Base-by-base conservation (phyloP, 2,329 filamentous ascomycete genomes). In the Hypomyces perniciosus region DNA sequence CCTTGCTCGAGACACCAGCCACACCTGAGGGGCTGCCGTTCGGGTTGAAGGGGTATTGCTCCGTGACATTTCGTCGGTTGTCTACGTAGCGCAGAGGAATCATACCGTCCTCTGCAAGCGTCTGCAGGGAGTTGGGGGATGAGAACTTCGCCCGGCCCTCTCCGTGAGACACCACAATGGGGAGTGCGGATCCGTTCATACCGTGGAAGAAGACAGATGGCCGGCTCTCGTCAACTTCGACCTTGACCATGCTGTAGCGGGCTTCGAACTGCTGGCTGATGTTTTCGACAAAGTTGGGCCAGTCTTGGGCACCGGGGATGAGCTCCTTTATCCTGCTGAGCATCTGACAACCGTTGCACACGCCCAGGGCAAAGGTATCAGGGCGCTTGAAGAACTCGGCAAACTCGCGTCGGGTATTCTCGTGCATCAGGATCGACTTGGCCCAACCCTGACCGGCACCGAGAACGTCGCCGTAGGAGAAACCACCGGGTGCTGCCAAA, bases 321-420 rank as follows among this genome's bases (percentile, higher is more conserved):
- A 96, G 75, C 53, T 86, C 83, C 64, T 89, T 89, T 70, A 71
- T 67, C 46, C 90, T 83, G 5, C 86, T 87, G 38, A 97, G 75
- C 82, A 97, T 95, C 70, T 99, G 93, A 66, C 93, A 97, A 46
- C 93, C 93, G 67, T 99, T 99, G 79, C 93, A 97, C 33, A 97
- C 90, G 60, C 93, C 93, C 1, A 99, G 79, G 0, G 90, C 78
- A 69, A 99, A 97, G 0, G 93, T 97, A 65, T 96, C 90, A 4
- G 84, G 80, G 30, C 93, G 83, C 58, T 84, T 79, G 73, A 97
- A 97, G 79, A 96, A 97, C 44, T 74, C 70, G 61, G 86, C 75
- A 72, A 97, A 96, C 59, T 92, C 87, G 51, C 78, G 76, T 39
- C 90, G 83, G 2, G 80, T 78, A 39, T 85, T 85, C 51, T 85